Evolutionary conservation across 495 filamentous ascomycete species (phyloP).

Genomic region (Xanthoparmelia taractica): DNA sequence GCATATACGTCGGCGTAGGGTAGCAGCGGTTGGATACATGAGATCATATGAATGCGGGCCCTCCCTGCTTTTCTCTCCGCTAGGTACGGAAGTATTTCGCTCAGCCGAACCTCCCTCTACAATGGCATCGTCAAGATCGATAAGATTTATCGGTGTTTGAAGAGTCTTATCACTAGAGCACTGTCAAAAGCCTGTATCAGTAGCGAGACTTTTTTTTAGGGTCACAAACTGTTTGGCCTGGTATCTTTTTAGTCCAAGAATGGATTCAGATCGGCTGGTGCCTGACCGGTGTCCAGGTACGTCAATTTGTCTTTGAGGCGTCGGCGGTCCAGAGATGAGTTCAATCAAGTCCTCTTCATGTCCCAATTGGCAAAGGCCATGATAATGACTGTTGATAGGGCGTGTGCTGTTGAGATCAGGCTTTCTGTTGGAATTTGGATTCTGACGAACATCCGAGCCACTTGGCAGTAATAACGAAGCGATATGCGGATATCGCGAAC

Average conservation of each 20-base stretch:
- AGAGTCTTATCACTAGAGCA: neutral
- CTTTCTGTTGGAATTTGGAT: neutral
- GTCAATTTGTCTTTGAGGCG: neutral
- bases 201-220: neutral
- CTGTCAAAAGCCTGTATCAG: neutral
- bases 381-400: neutral
- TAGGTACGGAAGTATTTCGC: neutral
- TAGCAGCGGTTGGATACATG: neutral
- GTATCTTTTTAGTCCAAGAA: neutral
- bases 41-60: neutral
- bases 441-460: neutral
- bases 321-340: constrained; percentile 1
- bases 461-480: neutral
- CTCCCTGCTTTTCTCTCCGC: neutral
- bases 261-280: neutral
- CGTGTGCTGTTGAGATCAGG: neutral
- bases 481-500: neutral
- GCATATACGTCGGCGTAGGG: neutral
- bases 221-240: neutral
- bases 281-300: neutral
- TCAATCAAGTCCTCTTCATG: constrained; percentile 8
- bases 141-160: neutral
- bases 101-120: neutral
- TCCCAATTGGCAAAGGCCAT: constrained; percentile 8
- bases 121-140: constrained; percentile 5